Percentiles rank a stretch among this genome's conserved stretches.
phyloP scores from a whole-genome alignment of 2,329 filamentous ascomycete genomes.

The Hypoxylon sp. region DNA sequence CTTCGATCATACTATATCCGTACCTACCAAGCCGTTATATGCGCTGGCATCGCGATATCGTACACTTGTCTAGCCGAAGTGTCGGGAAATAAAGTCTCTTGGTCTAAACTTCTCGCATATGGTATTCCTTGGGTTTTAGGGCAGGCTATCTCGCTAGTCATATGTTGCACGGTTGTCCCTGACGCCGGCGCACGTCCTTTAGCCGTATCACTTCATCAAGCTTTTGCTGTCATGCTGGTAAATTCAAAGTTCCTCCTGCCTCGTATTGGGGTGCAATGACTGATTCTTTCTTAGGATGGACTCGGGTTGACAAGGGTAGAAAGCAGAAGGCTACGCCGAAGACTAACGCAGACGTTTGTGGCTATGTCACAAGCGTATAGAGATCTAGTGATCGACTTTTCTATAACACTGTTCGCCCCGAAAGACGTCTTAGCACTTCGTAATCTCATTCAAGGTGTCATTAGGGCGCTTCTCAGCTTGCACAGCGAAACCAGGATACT shows the following conservation, averaged over 20 bases:
- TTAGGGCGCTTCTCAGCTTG: constrained; percentile 66
- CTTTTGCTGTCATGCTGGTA: constrained; percentile 62
- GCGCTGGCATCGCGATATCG: constrained; percentile 66
- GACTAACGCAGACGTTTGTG: constrained; percentile 65
- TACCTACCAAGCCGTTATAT: constrained; percentile 67
- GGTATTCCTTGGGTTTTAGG: constrained; percentile 68
- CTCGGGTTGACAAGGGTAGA: constrained; percentile 55
- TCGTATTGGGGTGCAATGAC: constrained; percentile 25
- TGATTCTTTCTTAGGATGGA: constrained; percentile 48
- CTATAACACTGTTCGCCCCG: constrained; percentile 65
- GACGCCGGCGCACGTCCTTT: constrained; percentile 68
- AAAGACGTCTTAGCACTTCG: constrained; percentile 63
- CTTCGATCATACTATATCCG: constrained; percentile 68
- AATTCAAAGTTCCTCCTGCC: too few relatives aligned
- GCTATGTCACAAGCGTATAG: constrained; percentile 67
- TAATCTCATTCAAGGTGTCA: constrained; percentile 67
- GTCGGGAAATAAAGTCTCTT: constrained; percentile 57
- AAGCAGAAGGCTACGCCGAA: constrained; percentile 55
- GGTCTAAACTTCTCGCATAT: constrained; percentile 65
- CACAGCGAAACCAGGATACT: constrained; percentile 63
- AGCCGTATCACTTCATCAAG: constrained; percentile 60
- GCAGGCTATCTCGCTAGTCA: constrained; percentile 63
- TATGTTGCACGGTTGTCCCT: constrained; percentile 63
- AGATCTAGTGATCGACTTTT: constrained; percentile 69
- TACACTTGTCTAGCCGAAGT: constrained; percentile 67